Conservation (phyloP, 768 basidiomycete species). For the Antrodiella citrinella region DNA sequence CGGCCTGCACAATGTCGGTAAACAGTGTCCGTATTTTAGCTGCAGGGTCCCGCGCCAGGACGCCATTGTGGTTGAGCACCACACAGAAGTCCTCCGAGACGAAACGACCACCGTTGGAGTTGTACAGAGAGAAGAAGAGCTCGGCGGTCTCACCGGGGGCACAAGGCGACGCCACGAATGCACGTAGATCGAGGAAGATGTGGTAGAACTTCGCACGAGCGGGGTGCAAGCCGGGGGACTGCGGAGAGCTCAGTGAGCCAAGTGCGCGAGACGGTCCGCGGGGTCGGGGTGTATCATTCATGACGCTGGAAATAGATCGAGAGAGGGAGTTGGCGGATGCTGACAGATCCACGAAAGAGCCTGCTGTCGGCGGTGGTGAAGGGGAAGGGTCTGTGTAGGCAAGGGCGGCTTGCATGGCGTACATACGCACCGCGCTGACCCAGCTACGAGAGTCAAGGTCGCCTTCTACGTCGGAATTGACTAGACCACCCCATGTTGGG, state of each 20-base stretch:
- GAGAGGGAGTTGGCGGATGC: constrained; percentile 36
- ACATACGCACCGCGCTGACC: constrained; percentile 88
- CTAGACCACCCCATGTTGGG: constrained; percentile 83
- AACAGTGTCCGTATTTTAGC: constrained; percentile 80
- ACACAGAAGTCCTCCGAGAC: constrained; percentile 92
- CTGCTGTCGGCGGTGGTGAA: constrained; percentile 29
- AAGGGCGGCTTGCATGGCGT: constrained; percentile 76
- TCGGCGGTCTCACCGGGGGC: constrained; percentile 89
- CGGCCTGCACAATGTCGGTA: constrained; percentile 78
- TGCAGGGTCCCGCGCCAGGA: constrained; percentile 70
- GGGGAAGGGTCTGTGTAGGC: constrained; percentile 59
- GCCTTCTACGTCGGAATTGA: constrained; percentile 84
- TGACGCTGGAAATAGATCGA: constrained; percentile 47
- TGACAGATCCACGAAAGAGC: constrained; percentile 39
- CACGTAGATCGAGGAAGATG: constrained; percentile 82
- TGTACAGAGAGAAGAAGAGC: constrained; percentile 89
- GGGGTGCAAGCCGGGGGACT: constrained; percentile 11
- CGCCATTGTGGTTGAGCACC: constrained; percentile 87
- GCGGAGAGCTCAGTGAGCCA: constrained; percentile 29
- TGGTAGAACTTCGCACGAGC: constrained; percentile 70
- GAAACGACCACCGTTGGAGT: constrained; percentile 74
- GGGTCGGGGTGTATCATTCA: constrained; percentile 46
- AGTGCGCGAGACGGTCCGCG: constrained; percentile 23
- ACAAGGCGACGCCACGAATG: constrained; percentile 88
- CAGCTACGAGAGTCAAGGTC: constrained; percentile 75